These are phyloP conservation scores for Schizochytrium sp. DNA, from an alignment of 108 stramenopile species.

Conservation along the genomic window DNA sequence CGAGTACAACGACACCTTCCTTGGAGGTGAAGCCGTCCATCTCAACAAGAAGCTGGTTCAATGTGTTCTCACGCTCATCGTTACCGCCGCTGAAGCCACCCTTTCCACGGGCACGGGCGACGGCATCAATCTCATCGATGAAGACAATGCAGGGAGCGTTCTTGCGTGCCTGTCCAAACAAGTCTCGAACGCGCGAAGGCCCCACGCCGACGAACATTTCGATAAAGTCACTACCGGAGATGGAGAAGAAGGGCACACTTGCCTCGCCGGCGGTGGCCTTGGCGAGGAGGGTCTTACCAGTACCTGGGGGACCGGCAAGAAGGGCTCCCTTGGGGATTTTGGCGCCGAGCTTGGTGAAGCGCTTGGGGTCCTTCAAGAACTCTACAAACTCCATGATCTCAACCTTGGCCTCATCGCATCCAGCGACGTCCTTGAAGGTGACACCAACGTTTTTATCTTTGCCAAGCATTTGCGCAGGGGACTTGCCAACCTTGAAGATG, in stretches of 20 bases:
- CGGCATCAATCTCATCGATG: constrained; percentile 98
- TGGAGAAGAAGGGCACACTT: constrained; percentile 92
- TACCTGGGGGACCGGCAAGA: constrained; percentile 93
- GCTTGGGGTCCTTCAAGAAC: constrained; percentile 87
- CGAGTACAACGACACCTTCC: constrained; percentile 93
- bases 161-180: constrained; percentile 92
- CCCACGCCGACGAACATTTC: constrained; percentile 99
- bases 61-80: constrained; percentile 97
- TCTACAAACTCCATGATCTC: constrained; percentile 99
- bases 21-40: constrained; percentile 94
- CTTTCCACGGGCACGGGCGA: constrained; percentile 91
- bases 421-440: constrained; percentile 96
- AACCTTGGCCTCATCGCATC: constrained; percentile 96
- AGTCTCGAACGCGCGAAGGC: constrained; percentile 93
- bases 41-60: constrained; percentile 97
- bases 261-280: constrained; percentile 99
- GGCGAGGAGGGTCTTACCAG: constrained; percentile 96
- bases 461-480: constrained; percentile 78
- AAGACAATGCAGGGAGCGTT: constrained; percentile 97
- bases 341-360: constrained; percentile 92
- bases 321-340: constrained; percentile 97
- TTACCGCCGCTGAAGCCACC: constrained; percentile 88
- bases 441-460: constrained; percentile 87
- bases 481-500: constrained; percentile 86
- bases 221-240: constrained; percentile 94